Evolutionary conservation across 441 rosid species (phyloP).

Genomic region (Mallotus repandus): DNA sequence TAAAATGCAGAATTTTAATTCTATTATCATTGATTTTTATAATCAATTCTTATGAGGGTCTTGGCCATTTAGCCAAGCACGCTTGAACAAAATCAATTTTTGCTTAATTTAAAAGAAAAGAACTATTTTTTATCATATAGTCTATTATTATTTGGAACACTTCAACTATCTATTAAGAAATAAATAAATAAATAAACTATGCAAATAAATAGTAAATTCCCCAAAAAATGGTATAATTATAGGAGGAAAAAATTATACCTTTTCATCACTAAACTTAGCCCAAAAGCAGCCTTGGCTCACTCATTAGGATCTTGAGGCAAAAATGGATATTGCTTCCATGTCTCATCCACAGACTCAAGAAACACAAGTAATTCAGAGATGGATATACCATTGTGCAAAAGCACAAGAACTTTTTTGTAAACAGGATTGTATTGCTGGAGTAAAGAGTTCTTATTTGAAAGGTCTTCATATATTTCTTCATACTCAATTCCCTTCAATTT

Average conservation of each 20-base stretch:
- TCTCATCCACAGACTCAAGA: constrained; percentile 21
- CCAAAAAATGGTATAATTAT: not conserved
- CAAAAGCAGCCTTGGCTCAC: constrained; percentile 16
- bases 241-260: constrained; percentile 6
- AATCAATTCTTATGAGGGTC: too few species aligned
- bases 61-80: too few species aligned
- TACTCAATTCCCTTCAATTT: constrained; percentile 22
- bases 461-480: constrained; percentile 22
- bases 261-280: constrained; percentile 28
- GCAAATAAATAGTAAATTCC: not conserved
- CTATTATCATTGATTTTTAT: too few species aligned
- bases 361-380: constrained; percentile 19
- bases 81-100: too few species aligned
- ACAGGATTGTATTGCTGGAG: constrained; percentile 16
- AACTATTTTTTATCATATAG: too few species aligned
- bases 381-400: constrained; percentile 15
- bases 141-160: too few species aligned
- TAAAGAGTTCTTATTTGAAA: constrained; percentile 10
- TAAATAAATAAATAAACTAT: not conserved
- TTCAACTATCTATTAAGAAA: too few species aligned
- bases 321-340: constrained; percentile 23
- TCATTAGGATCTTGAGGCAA: constrained; percentile 24
- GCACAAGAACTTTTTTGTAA: constrained; percentile 18
- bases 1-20: too few species aligned
- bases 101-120: too few species aligned